Evolutionary conservation across 2,329 filamentous ascomycete genomes (phyloP).

Genomic region (Fusarium sp.): DNA sequence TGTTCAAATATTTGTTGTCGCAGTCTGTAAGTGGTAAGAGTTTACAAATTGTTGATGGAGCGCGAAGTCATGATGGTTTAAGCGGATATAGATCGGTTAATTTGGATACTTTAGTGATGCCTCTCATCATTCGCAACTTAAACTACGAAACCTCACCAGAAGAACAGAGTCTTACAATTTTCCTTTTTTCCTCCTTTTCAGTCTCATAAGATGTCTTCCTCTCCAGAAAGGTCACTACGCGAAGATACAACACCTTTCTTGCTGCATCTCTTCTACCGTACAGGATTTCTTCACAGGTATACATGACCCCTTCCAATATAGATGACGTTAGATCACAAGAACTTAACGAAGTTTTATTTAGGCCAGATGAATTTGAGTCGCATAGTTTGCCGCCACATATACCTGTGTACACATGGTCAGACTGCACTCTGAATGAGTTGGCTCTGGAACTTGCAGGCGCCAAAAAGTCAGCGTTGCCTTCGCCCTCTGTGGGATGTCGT

Average conservation of each 20-base stretch:
- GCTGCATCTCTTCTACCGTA: constrained; percentile 84
- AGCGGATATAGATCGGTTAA: constrained; percentile 40
- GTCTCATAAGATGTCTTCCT: constrained; percentile 21
- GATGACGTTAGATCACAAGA: neutral
- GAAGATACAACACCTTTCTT: constrained; percentile 84
- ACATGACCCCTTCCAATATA: neutral
- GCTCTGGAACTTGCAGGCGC: constrained; percentile 77
- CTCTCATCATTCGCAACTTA: neutral
- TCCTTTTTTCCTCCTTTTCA: neutral
- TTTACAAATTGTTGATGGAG: neutral
- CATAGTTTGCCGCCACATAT: constrained; percentile 71
- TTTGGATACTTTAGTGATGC: neutral
- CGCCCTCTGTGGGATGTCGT: constrained; percentile 80
- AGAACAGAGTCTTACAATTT: neutral
- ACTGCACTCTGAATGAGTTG: constrained; percentile 83
- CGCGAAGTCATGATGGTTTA: constrained; percentile 28
- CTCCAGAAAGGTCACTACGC: constrained; percentile 60
- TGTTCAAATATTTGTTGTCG: constrained; percentile 5
- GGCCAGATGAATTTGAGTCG: constrained; percentile 75
- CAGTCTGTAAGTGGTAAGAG: constrained; percentile 10
- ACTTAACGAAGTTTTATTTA: constrained; percentile 45
- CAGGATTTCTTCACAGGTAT: constrained; percentile 76
- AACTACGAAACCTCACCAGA: neutral
- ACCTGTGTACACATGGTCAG: constrained; percentile 86
- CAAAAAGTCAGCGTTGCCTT: constrained; percentile 72